Percentiles rank a stretch among this genome's conserved stretches.
phyloP scores from a whole-genome alignment of 139 green algal species.

The Trebouxia sp. region DNA sequence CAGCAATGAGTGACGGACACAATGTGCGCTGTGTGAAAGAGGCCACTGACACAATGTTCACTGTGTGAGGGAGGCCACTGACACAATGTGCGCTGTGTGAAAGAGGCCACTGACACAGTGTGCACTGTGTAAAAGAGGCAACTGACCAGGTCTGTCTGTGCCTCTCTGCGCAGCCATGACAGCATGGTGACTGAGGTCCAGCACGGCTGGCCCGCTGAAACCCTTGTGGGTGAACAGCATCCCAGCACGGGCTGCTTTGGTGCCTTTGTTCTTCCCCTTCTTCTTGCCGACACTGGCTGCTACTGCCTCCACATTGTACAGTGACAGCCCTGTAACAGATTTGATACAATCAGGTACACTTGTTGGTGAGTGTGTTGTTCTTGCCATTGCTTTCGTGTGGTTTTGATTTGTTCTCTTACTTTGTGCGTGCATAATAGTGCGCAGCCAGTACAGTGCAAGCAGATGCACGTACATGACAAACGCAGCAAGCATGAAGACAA shows the following conservation, averaged over 20 bases:
- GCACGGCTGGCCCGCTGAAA: conserved; percentile 76
- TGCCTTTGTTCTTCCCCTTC: conserved; percentile 21
- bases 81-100: background rate
- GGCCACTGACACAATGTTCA: background rate
- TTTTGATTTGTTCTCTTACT: too few relatives aligned
- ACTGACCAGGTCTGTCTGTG: conserved; percentile 27
- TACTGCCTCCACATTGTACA: conserved; percentile 45
- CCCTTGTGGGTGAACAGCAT: conserved; percentile 90
- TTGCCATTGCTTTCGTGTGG: too few relatives aligned
- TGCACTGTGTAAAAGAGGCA: too few relatives aligned
- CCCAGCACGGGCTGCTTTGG: conserved; percentile 54
- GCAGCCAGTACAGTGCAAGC: too few relatives aligned
- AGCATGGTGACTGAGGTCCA: conserved; percentile 81
- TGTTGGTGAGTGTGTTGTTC: too few relatives aligned
- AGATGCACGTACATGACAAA: too few relatives aligned
- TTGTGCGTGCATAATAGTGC: too few relatives aligned
- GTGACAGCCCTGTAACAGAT: conserved; percentile 48
- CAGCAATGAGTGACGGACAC: too few relatives aligned
- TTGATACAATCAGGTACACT: background rate
- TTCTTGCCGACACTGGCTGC: conserved; percentile 3
- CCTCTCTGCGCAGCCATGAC: conserved; percentile 51
- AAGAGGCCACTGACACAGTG: background rate
- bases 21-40: background rate
- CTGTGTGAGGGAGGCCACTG: too few relatives aligned
- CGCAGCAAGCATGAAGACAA: too few relatives aligned